Conservation (phyloP, 176 grass and related monocot species). For the Cenchrus americanus region DNA sequence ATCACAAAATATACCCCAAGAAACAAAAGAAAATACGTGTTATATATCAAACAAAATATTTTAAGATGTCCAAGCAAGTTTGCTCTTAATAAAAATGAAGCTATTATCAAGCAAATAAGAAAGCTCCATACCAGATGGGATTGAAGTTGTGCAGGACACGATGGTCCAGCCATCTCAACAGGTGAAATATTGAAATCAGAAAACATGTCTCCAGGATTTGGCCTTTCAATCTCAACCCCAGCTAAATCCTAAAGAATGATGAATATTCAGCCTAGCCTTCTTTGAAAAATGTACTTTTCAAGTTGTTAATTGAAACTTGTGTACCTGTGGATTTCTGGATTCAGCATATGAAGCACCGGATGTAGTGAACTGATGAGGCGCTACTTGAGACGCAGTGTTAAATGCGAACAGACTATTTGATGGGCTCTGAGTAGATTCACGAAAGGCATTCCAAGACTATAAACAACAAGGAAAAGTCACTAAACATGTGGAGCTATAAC, state of each 20-base stretch:
- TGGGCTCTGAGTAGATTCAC: constrained; percentile 49
- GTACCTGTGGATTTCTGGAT: constrained; percentile 47
- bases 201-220: constrained; percentile 50
- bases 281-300: constrained; percentile 32
- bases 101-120: neutral
- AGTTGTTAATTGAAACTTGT: neutral
- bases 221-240: constrained; percentile 39
- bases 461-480: constrained; percentile 31
- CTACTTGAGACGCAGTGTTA: constrained; percentile 44
- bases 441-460: constrained; percentile 80
- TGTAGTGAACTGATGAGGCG: constrained; percentile 32
- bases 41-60: constrained; percentile 11
- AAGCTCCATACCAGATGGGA: constrained; percentile 51
- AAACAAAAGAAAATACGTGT: constrained; percentile 14
- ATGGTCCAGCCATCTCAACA: constrained; percentile 35
- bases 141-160: constrained; percentile 49
- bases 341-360: constrained; percentile 31
- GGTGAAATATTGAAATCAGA: constrained; percentile 41
- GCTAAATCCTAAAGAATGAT: constrained; percentile 48
- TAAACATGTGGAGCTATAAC: constrained; percentile 19
- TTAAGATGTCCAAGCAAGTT: constrained; percentile 29
- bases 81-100: constrained; percentile 27
- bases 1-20: neutral
- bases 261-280: constrained; percentile 29
- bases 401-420: constrained; percentile 50